These are phyloP conservation scores for Phyllostachys edulis DNA, from an alignment of 176 grass and related monocot species.

Conservation along the genomic window DNA sequence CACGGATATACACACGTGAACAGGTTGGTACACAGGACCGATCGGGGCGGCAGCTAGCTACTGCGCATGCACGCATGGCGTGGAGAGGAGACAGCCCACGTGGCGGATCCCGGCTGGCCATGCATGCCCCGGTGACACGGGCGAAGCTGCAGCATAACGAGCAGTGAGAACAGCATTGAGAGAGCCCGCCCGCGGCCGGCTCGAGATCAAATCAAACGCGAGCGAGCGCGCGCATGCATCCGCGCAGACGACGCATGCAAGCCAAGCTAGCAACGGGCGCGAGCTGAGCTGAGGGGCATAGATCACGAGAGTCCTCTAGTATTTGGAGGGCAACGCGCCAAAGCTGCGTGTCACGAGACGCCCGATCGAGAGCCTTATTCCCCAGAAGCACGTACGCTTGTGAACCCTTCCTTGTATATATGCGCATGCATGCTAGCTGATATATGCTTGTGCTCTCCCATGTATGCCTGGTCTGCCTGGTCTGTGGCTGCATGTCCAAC, in stretches of 20 bases:
- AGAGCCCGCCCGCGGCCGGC: no score
- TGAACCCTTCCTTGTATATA: constrained; percentile 27
- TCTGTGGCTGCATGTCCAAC: background rate
- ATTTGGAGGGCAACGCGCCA: constrained; percentile 27
- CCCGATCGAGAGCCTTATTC: constrained; percentile 22
- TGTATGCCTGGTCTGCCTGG: background rate
- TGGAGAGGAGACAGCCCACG: background rate
- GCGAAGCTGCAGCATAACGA: background rate
- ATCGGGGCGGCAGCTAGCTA: background rate
- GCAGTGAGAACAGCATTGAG: background rate
- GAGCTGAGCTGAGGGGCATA: background rate
- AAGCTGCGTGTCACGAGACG: constrained; percentile 42
- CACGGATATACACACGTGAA: constrained; percentile 21
- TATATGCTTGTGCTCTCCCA: background rate
- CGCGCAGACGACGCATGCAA: background rate
- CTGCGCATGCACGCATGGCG: background rate
- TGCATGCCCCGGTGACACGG: background rate
- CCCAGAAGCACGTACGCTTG: constrained; percentile 29
- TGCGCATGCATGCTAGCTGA: background rate
- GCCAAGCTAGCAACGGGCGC: background rate
- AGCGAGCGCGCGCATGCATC: background rate
- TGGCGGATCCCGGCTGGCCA: background rate
- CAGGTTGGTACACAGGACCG: background rate
- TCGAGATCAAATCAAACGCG: background rate
- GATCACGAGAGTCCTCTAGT: constrained; percentile 43